Conservation (phyloP, 805 yeast species). For the Cyberlindnera xishuangbannaensis region DNA sequence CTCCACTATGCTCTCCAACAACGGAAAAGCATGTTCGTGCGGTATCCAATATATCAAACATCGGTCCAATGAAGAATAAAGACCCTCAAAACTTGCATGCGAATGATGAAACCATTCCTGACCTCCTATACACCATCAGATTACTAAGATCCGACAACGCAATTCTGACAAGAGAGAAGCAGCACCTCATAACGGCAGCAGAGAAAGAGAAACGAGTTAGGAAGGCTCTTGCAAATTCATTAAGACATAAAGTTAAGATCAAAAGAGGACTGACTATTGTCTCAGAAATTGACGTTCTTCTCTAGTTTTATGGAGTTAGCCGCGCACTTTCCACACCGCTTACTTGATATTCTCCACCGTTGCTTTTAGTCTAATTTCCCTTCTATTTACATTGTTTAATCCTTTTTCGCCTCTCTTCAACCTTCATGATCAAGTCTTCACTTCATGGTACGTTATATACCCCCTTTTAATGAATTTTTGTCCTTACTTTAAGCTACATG, state of each 20-base stretch:
- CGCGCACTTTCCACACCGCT: too few relatives aligned
- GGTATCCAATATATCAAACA: not conserved
- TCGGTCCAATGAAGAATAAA: not conserved
- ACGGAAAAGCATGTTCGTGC: not conserved
- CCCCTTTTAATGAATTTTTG: too few relatives aligned
- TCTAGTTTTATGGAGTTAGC: conserved; percentile 9
- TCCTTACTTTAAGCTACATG: too few relatives aligned
- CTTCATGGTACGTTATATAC: too few relatives aligned
- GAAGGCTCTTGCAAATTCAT: conserved; percentile 13
- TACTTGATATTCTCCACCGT: too few relatives aligned
- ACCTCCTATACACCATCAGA: conserved; percentile 19
- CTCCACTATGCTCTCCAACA: conserved; percentile 10
- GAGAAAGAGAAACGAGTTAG: conserved; percentile 18
- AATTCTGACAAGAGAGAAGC: conserved; percentile 10
- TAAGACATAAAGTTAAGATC: conserved; percentile 14
- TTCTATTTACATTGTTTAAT: not conserved
- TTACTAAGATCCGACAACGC: conserved; percentile 14
- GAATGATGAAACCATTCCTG: conserved; percentile 16
- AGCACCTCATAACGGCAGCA: conserved; percentile 2
- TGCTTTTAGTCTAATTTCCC: too few relatives aligned
- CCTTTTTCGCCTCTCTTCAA: not conserved
- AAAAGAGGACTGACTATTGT: conserved; percentile 18
- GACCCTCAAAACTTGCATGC: not conserved
- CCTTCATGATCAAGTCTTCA: not conserved
- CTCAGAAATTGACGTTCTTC: conserved; percentile 18